These are phyloP conservation scores for Tricholoma flavovirens DNA, from an alignment of 768 basidiomycete genomes.

Conservation along the genomic window DNA sequence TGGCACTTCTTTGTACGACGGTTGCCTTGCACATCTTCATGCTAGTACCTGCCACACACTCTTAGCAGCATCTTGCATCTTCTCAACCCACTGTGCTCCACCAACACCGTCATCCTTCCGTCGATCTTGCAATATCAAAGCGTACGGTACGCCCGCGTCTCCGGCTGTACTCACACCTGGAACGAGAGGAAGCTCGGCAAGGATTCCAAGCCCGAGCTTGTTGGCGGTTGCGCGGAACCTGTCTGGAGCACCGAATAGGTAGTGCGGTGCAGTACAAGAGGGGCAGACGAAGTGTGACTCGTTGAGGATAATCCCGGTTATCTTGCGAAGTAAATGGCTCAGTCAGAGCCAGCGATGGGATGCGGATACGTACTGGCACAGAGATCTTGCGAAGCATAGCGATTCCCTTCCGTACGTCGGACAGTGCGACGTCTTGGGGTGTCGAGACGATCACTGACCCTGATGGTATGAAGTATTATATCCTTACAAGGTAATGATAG, in stretches of 20 bases:
- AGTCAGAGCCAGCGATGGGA: neutral
- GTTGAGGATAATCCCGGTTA: slow-evolving; percentile 83
- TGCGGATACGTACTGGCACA: slow-evolving; percentile 65
- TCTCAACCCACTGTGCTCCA: slow-evolving; percentile 12
- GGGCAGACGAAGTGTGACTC: slow-evolving; percentile 81
- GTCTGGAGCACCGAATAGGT: slow-evolving; percentile 67
- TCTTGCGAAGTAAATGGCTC: slow-evolving; percentile 37
- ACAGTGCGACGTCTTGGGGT: slow-evolving; percentile 88
- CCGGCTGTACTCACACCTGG: slow-evolving; percentile 66
- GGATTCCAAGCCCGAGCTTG: slow-evolving; percentile 52
- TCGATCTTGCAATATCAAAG: slow-evolving; percentile 9
- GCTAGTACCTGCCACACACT: slow-evolving; percentile 9
- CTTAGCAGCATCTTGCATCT: slow-evolving; percentile 12
- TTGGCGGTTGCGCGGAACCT: slow-evolving; percentile 55
- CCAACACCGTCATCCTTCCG: slow-evolving; percentile 10
- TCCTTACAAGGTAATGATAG: slow-evolving; percentile 12
- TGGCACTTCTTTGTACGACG: no score
- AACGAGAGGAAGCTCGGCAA: slow-evolving; percentile 81
- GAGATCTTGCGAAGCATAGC: slow-evolving; percentile 86
- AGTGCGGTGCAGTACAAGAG: slow-evolving; percentile 56
- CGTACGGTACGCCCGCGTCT: slow-evolving; percentile 49
- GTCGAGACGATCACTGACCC: slow-evolving; percentile 93
- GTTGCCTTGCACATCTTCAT: neutral
- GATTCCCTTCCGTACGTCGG: slow-evolving; percentile 90
- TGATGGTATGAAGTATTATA: slow-evolving; percentile 23